Base-by-base conservation (phyloP, 768 basidiomycete genomes). In the Amanita rubescens region DNA sequence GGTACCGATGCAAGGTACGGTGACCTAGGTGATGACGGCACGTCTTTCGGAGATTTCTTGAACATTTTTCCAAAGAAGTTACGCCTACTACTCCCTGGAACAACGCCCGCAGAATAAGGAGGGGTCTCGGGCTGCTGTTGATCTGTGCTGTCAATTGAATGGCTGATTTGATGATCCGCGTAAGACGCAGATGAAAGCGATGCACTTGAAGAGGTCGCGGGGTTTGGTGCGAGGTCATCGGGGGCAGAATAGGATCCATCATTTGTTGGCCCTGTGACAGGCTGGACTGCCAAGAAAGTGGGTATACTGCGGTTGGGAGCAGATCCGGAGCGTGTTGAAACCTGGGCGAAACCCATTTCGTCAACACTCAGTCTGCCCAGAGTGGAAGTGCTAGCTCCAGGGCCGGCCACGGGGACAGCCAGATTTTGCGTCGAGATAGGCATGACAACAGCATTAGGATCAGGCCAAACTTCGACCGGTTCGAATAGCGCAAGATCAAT, bases 401-500 rank as follows among this genome's bases (percentile, higher is more conserved):
- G 46, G n/a, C 20, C 46, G 17, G 34, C 17, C 19, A 44, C 20
- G 14, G 46, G 45, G 9, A 43, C 44, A 14, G 47, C 11, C 37
- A 55, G 37, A 14, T 24, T 39, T 14, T 35, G n/a, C 12, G 37
- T 25, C 38, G 47, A 7, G 11, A 25, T 6, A 9, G 54, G 37
- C 24, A 41, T n/a, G 7, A 49, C n/a, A 8, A 32, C 39, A 9
- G 54, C 48, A 2, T 55, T 58, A 10, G 66, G 67, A 49, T 71
- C 71, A 42, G 64, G 76, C 80, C 80, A 85, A 49, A 92, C 80
- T 63, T 94, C 90, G 7, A 89, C 75, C 2, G 87, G 87, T 62
- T 94, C 91, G 2, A 93, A 69, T n/a, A 85, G 60, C 3, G 82
- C 89, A 4, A 94, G 74, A 33, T 84, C 85, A 14, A 91, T 78